Evolutionary conservation across 208 protist genomes (phyloP).

Genomic region (Tritrichomonas musculus): DNA sequence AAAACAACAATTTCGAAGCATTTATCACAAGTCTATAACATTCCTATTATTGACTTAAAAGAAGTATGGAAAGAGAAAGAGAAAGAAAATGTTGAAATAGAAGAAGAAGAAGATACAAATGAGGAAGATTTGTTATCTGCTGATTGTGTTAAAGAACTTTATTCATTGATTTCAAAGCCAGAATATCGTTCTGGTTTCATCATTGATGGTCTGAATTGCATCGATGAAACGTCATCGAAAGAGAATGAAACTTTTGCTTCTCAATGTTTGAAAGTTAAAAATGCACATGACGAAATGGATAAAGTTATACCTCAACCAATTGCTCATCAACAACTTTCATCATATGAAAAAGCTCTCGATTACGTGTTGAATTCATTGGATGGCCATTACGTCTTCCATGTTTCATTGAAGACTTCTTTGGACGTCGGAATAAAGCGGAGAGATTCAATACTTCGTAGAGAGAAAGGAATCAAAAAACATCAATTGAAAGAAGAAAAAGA

Average conservation of each 20-base stretch:
- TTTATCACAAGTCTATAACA: background rate
- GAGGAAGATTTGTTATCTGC: too few relatives aligned
- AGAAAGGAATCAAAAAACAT: background rate
- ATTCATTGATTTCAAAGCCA: background rate
- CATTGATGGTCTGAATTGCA: background rate
- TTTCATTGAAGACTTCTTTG: background rate
- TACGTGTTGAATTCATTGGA: background rate
- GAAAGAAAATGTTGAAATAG: too few relatives aligned
- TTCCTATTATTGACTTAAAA: background rate
- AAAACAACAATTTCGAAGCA: background rate
- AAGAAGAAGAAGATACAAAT: too few relatives aligned
- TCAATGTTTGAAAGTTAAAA: background rate
- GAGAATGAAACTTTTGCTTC: background rate
- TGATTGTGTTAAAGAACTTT: background rate
- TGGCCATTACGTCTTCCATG: constrained; percentile 17
- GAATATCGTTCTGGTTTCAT: constrained; percentile 10
- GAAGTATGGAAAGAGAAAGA: background rate
- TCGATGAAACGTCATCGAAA: background rate
- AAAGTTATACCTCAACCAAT: background rate
- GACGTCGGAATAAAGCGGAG: background rate
- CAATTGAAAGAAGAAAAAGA: background rate
- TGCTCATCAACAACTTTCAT: background rate
- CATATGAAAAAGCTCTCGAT: background rate
- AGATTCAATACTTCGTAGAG: background rate
- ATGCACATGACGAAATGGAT: background rate